Evolutionary conservation across 345 rosid genomes (phyloP).

Genomic region (Kernera saxatilis): DNA sequence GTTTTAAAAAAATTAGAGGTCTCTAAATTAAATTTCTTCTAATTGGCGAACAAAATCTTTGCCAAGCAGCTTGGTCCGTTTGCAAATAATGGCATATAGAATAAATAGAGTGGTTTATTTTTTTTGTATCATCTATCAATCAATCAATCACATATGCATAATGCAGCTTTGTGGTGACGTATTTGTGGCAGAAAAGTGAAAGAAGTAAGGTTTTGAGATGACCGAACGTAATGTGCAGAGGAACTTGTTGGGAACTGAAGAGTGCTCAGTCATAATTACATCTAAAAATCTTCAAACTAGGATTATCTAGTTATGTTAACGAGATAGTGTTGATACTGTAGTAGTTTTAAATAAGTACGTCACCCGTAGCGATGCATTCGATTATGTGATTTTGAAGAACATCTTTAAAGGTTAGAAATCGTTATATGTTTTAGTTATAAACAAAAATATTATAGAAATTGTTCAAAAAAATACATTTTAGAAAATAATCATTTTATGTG

Average conservation of each 20-base stretch:
- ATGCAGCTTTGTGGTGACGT: neutral
- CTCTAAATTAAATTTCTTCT: neutral
- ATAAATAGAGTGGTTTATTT: neutral
- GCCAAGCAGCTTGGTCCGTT: neutral
- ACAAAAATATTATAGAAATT: too few species aligned
- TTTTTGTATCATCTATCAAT: neutral
- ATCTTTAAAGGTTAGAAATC: too few species aligned
- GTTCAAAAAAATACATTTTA: too few species aligned
- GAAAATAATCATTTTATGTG: too few species aligned
- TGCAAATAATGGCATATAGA: neutral
- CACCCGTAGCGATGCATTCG: too few species aligned
- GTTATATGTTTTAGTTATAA: too few species aligned
- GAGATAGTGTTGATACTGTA: too few species aligned
- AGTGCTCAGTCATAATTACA: neutral
- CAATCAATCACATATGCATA: neutral
- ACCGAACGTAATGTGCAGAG: slow-evolving; percentile 21
- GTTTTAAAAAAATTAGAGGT: too few species aligned
- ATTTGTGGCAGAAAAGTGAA: neutral
- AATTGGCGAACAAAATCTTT: neutral
- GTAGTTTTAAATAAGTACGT: neutral
- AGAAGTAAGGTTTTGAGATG: neutral
- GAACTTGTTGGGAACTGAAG: slow-evolving; percentile 35
- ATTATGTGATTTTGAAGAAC: too few species aligned
- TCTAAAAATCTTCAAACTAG: neutral
- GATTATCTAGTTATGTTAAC: too few species aligned